phyloP scores from a whole-genome alignment of 1,284 basidiomycete species.

The Cutaneotrichosporon sp. region DNA sequence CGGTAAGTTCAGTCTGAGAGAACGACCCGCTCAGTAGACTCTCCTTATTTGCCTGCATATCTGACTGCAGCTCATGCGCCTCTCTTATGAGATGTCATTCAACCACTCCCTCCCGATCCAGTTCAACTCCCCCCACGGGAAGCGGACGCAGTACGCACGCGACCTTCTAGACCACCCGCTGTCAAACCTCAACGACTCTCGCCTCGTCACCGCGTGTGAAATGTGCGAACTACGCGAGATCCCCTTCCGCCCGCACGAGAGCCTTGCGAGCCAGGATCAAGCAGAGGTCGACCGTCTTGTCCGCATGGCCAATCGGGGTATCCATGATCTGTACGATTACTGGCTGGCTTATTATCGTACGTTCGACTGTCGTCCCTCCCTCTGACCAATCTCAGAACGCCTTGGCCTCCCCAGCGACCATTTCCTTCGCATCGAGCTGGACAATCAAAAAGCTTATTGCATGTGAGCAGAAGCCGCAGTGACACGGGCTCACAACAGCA shows the following conservation, averaged over 20 bases:
- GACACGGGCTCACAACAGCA: conserved; percentile 1
- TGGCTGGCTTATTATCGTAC: conserved; percentile 26
- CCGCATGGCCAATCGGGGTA: conserved; percentile 20
- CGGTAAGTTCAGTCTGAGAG: conserved; percentile 4
- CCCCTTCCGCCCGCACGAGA: conserved; percentile 16
- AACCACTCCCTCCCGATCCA: conserved; percentile 28
- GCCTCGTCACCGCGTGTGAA: conserved; percentile 27
- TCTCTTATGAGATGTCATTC: conserved; percentile 23
- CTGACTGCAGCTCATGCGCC: conserved; percentile 12
- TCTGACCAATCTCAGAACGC: not conserved
- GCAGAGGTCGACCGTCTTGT: conserved; percentile 17
- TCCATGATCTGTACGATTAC: conserved; percentile 18
- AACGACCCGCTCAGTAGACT: too few species aligned
- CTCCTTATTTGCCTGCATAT: too few species aligned
- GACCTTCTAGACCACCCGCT: conserved; percentile 30
- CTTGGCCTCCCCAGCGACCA: conserved; percentile 16
- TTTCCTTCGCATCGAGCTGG: conserved; percentile 24
- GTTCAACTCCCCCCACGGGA: conserved; percentile 10
- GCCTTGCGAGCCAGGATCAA: conserved; percentile 8
- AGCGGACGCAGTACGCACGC: conserved; percentile 18
- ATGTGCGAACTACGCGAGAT: conserved; percentile 15
- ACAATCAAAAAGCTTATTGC: conserved; percentile 13
- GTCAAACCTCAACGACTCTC: conserved; percentile 22
- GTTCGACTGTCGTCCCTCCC: too few species aligned
- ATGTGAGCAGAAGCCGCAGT: conserved; percentile 8